phyloP scores from a whole-genome alignment of 345 rosid genomes.

The Acer negundo region DNA sequence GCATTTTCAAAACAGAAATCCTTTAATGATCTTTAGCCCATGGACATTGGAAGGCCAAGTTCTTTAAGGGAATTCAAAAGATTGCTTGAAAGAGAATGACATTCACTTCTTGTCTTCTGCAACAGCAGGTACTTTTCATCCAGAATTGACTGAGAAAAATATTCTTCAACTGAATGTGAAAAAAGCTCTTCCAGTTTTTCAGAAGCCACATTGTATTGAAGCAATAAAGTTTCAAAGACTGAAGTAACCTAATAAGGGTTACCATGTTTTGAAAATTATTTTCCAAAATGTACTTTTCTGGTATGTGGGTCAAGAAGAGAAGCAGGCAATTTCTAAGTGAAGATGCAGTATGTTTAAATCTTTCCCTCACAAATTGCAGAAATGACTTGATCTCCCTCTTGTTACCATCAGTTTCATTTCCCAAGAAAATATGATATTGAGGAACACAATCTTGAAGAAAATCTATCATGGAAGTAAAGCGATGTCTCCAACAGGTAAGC shows the following conservation, averaged over 20 bases:
- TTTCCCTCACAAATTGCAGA: constrained; percentile 30
- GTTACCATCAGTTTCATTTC: constrained; percentile 20
- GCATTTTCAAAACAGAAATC: constrained; percentile 39
- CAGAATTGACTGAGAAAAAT: not conserved
- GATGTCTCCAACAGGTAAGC: constrained; percentile 26
- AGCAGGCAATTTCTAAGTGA: constrained; percentile 25
- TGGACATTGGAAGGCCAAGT: constrained; percentile 30
- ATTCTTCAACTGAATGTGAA: constrained; percentile 10
- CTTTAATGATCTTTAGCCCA: not conserved
- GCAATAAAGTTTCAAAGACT: constrained; percentile 23
- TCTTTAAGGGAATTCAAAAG: constrained; percentile 9
- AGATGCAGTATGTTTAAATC: not conserved
- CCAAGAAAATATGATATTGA: constrained; percentile 26
- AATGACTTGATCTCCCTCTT: constrained; percentile 22
- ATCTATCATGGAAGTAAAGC: constrained; percentile 27
- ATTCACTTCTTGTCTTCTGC: constrained; percentile 26
- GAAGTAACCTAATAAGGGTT: constrained; percentile 22
- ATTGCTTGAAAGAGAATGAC: constrained; percentile 22
- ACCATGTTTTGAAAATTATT: constrained; percentile 6
- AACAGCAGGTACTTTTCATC: not conserved
- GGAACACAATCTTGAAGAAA: constrained; percentile 27
- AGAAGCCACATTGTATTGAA: constrained; percentile 21
- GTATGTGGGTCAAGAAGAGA: constrained; percentile 31
- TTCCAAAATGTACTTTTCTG: constrained; percentile 24
- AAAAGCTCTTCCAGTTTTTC: constrained; percentile 27